phyloP scores from a whole-genome alignment of 768 basidiomycete species.

The Xerocomus spinulosus region DNA sequence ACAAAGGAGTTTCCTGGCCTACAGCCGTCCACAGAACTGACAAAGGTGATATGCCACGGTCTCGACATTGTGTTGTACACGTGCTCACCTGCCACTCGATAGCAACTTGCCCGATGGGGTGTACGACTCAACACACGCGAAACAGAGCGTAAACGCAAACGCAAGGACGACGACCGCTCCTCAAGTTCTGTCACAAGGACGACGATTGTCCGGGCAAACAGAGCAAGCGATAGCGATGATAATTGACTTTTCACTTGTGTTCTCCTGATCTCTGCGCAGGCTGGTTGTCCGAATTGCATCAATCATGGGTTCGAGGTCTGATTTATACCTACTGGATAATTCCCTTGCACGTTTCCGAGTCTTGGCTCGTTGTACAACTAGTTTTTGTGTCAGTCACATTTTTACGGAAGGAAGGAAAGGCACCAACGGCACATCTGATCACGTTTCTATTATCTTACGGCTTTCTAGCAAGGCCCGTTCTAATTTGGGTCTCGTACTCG shows the following conservation, averaged over 20 bases:
- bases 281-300: neutral
- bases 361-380: conserved; percentile 15
- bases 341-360: conserved; percentile 4
- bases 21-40: conserved; percentile 62
- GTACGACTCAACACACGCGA: conserved; percentile 36
- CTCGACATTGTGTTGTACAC: neutral
- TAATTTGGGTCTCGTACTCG: conserved; percentile 9
- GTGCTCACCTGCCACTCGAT: conserved; percentile 3
- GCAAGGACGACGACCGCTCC: conserved; percentile 19
- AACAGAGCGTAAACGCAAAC: conserved; percentile 34
- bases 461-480: neutral
- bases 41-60: conserved; percentile 43
- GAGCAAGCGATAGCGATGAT: conserved; percentile 25
- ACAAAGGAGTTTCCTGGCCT: conserved; percentile 74
- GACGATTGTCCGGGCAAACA: conserved; percentile 3
- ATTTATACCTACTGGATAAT: conserved; percentile 5
- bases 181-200: conserved; percentile 5
- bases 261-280: neutral
- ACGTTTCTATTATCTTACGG: conserved; percentile 6
- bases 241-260: conserved; percentile 5
- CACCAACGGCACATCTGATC: neutral
- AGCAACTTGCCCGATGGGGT: conserved; percentile 34
- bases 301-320: conserved; percentile 1
- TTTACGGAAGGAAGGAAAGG: conserved; percentile 2
- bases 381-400: conserved; percentile 5